Conservation (phyloP, 1,284 basidiomycete species). For the Cryptococcus sp. region DNA sequence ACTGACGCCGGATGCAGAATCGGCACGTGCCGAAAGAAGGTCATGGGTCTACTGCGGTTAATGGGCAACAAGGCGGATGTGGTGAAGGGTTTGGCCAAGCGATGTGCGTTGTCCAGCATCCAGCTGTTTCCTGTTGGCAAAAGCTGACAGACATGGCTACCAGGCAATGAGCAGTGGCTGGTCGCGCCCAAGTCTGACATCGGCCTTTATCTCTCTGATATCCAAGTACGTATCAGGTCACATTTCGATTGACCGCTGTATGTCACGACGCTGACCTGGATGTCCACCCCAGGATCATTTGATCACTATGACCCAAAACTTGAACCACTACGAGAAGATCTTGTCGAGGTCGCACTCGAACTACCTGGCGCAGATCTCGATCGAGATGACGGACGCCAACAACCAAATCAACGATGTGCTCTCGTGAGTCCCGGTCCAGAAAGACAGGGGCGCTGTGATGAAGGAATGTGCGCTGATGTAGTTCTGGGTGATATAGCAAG, state of each 20-base stretch:
- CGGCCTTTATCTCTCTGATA: slow-evolving; percentile 90
- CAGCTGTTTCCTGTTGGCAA: background rate
- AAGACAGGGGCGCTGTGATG: background rate
- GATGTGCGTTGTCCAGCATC: slow-evolving; percentile 52
- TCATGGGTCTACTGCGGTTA: slow-evolving; percentile 88
- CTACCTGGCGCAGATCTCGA: slow-evolving; percentile 95
- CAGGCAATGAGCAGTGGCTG: slow-evolving; percentile 94
- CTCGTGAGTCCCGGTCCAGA: slow-evolving; percentile 26
- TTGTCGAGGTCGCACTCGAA: slow-evolving; percentile 98
- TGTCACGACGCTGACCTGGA: background rate
- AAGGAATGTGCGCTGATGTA: background rate
- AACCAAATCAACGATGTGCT: slow-evolving; percentile 99
- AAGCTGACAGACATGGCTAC: background rate
- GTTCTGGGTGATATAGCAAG: slow-evolving; percentile 60
- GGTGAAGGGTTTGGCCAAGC: slow-evolving; percentile 95
- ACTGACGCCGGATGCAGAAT: slow-evolving; percentile 58
- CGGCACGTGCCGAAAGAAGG: slow-evolving; percentile 97
- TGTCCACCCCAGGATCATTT: slow-evolving; percentile 70
- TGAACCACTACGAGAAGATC: slow-evolving; percentile 99
- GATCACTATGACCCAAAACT: slow-evolving; percentile 99
- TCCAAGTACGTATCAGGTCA: slow-evolving; percentile 56
- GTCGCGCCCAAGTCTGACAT: slow-evolving; percentile 98
- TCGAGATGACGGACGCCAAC: slow-evolving; percentile 99
- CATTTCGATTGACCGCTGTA: background rate
- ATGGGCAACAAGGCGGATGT: slow-evolving; percentile 99